Percentiles rank a stretch among this genome's conserved stretches.
These are phyloP conservation scores for Leccinum boreale DNA, from an alignment of 768 basidiomycete species.

Conservation along the genomic window DNA sequence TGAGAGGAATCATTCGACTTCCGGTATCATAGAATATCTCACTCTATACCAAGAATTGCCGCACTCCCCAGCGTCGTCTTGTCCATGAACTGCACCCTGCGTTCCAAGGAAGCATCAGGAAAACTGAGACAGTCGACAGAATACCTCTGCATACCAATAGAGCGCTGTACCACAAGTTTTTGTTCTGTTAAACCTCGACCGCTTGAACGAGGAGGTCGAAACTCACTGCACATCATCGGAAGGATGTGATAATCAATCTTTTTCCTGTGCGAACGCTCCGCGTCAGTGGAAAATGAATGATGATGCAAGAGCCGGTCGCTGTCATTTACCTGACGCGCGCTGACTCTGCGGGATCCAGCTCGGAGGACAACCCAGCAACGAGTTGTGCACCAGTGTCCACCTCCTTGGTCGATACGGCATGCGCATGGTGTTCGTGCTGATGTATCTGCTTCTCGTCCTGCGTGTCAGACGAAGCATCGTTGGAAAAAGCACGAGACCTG, in stretches of 20 bases:
- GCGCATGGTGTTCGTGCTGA: slow-evolving; percentile 16
- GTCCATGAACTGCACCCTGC: slow-evolving; percentile 75
- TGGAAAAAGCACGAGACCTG: slow-evolving; percentile 7
- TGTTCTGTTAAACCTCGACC: background rate
- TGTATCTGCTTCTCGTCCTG: slow-evolving; percentile 8
- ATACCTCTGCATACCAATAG: slow-evolving; percentile 41
- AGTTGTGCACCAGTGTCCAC: slow-evolving; percentile 64
- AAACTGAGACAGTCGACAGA: background rate
- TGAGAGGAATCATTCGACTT: background rate
- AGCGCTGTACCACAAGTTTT: slow-evolving; percentile 37
- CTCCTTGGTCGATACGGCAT: slow-evolving; percentile 38
- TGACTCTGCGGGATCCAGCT: slow-evolving; percentile 52
- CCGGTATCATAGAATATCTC: slow-evolving; percentile 11
- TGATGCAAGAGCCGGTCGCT: background rate
- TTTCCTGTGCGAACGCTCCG: slow-evolving; percentile 27
- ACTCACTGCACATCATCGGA: slow-evolving; percentile 71
- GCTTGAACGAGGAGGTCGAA: background rate
- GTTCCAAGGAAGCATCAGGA: background rate
- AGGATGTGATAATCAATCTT: slow-evolving; percentile 71
- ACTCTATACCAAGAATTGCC: slow-evolving; percentile 72
- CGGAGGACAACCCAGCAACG: slow-evolving; percentile 40
- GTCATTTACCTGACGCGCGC: background rate
- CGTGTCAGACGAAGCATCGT: slow-evolving; percentile 8
- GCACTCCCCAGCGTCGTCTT: slow-evolving; percentile 68
- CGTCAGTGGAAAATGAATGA: background rate